Conservation (phyloP, 108 stramenopile species). For the Aureococcus anophagefferens region DNA sequence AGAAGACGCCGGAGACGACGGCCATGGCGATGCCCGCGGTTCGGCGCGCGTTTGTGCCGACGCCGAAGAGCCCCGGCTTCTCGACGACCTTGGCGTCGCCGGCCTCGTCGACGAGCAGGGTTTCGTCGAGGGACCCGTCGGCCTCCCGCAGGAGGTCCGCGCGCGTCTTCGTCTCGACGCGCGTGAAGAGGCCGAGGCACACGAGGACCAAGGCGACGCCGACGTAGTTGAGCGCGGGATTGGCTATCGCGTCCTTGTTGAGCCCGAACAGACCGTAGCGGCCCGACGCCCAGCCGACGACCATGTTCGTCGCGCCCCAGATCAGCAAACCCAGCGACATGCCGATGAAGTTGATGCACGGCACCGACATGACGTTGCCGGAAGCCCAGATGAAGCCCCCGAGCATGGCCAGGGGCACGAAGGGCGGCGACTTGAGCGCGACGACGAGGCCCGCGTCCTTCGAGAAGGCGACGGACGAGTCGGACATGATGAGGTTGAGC, state of each 20-base stretch:
- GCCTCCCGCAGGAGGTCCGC: not conserved
- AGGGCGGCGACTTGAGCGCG: conserved; percentile 7
- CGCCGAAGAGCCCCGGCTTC: too few relatives aligned
- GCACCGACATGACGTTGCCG: conserved; percentile 22
- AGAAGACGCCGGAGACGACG: conserved; percentile 19
- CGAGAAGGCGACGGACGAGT: not conserved
- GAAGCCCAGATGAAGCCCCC: conserved; percentile 29
- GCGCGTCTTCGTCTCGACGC: not conserved
- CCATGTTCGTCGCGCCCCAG: conserved; percentile 26
- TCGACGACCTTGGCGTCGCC: not conserved
- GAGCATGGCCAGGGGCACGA: conserved; percentile 15
- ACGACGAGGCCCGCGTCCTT: conserved; percentile 7
- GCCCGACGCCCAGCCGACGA: conserved; percentile 25
- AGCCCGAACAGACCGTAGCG: conserved; percentile 27
- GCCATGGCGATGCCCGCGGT: conserved; percentile 11
- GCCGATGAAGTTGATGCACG: conserved; percentile 18
- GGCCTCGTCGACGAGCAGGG: not conserved
- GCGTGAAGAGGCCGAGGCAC: conserved; percentile 3
- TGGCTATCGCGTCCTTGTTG: conserved; percentile 5
- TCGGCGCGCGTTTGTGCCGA: not conserved
- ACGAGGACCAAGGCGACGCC: conserved; percentile 16
- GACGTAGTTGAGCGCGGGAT: conserved; percentile 17
- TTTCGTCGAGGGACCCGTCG: not conserved
- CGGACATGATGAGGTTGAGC: conserved; percentile 5
- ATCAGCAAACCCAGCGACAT: conserved; percentile 18